phyloP scores from a whole-genome alignment of 2,329 filamentous ascomycete species.

The Pseudogymnoascus sp. region DNA sequence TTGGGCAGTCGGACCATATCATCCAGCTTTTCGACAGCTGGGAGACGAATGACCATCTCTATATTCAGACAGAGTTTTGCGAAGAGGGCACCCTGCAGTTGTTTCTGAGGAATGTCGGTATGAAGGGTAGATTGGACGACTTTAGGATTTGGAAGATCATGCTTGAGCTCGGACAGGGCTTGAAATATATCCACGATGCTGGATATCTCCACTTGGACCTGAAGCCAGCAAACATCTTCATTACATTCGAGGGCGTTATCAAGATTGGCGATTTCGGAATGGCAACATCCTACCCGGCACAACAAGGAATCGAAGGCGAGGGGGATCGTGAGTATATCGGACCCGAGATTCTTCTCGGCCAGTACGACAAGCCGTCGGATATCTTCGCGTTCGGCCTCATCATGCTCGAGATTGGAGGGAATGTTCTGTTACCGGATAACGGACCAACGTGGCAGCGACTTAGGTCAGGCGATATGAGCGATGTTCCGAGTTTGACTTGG shows the following conservation, averaged over 20 bases:
- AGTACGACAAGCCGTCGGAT: conserved; percentile 84
- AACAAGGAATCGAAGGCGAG: conserved; percentile 73
- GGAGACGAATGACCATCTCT: conserved; percentile 78
- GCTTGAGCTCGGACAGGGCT: conserved; percentile 74
- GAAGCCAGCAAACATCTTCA: conserved; percentile 77
- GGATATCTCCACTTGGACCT: conserved; percentile 80
- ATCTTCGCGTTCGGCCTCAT: conserved; percentile 92
- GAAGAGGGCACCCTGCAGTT: conserved; percentile 85
- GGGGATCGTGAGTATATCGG: conserved; percentile 96
- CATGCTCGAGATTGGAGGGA: conserved; percentile 88
- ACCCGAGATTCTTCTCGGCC: conserved; percentile 79
- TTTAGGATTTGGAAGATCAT: conserved; percentile 99
- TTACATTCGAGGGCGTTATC: conserved; percentile 70
- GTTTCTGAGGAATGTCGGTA: conserved; percentile 75
- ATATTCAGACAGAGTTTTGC: conserved; percentile 96
- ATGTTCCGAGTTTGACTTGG: conserved; percentile 80
- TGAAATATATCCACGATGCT: conserved; percentile 82
- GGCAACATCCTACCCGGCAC: conserved; percentile 70
- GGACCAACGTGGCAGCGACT: conserved; percentile 85
- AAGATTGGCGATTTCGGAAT: conserved; percentile 85
- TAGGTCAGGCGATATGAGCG: conserved; percentile 79
- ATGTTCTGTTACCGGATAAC: conserved; percentile 89
- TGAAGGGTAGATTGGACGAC: conserved; percentile 82
- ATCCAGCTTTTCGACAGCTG: conserved; percentile 78
- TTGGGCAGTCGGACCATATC: conserved; percentile 76